A percentile compares a stretch with the other conserved stretches of the same genome.
Conservation (phyloP, 768 basidiomycete species). For the Panaeolus cyanescens region DNA sequence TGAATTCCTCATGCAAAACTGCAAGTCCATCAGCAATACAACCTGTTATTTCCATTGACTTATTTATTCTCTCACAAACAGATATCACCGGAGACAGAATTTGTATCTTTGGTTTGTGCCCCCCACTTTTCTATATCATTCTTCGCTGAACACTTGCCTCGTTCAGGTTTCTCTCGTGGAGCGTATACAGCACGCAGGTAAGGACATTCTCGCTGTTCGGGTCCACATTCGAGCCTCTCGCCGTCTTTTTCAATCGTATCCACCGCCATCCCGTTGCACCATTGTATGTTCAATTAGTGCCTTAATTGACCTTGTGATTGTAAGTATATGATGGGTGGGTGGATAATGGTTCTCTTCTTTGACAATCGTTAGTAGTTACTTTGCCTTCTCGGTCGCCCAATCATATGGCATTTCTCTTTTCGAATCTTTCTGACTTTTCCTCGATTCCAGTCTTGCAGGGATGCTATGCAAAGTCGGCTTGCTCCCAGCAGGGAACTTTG, state of each 20-base stretch:
- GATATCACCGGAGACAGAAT: constrained; percentile 57
- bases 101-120: constrained; percentile 59
- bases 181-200: constrained; percentile 62
- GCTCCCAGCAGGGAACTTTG: constrained; percentile 45
- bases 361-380: no score
- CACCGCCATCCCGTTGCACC: not conserved
- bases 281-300: not conserved
- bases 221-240: not conserved
- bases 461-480: constrained; percentile 57
- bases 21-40: constrained; percentile 23
- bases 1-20: constrained; percentile 62
- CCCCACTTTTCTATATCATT: not conserved
- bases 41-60: not conserved
- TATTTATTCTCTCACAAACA: constrained; percentile 20
- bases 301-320: no score
- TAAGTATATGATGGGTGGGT: no score
- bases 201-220: constrained; percentile 4
- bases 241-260: not conserved
- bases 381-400: not conserved
- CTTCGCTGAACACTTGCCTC: constrained; percentile 2
- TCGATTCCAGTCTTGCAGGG: constrained; percentile 39
- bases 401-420: not conserved
- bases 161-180: constrained; percentile 59
- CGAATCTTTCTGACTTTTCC: not conserved
- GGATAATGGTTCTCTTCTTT: no score